Percentiles rank a stretch among this genome's conserved stretches.
These are phyloP conservation scores for Prunus yedoensis DNA, from an alignment of 331 rosid genomes.

Conservation along the genomic window DNA sequence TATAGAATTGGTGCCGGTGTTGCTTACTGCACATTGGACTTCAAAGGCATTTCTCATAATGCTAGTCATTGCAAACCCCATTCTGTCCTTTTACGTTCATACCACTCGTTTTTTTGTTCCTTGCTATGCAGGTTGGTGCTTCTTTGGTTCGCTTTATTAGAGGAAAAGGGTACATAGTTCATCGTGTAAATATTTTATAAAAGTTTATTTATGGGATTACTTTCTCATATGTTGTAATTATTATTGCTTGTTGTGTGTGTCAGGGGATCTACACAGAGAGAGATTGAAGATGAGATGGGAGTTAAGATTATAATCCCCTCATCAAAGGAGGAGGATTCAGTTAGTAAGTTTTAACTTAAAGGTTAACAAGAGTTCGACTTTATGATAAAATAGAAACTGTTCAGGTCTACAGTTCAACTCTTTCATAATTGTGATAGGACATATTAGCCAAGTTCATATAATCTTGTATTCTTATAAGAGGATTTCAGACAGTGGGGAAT, in stretches of 20 bases:
- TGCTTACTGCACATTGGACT: neutral
- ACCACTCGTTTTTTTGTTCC: conserved; percentile 3
- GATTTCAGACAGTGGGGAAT: too few species aligned
- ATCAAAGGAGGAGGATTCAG: conserved; percentile 57
- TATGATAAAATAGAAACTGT: neutral
- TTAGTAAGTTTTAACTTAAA: conserved; percentile 55
- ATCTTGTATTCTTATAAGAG: neutral
- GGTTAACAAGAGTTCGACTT: conserved; percentile 6
- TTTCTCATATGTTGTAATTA: conserved; percentile 21
- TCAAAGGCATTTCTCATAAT: neutral
- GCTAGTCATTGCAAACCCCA: neutral
- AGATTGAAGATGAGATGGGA: conserved; percentile 72
- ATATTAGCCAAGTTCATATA: neutral
- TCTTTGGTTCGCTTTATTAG: conserved; percentile 70
- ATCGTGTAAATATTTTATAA: conserved; percentile 14
- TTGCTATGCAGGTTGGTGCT: conserved; percentile 78
- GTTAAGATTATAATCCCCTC: conserved; percentile 69
- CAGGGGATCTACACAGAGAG: conserved; percentile 74
- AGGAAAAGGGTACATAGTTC: conserved; percentile 67
- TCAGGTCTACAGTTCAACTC: neutral
- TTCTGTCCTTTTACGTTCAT: neutral
- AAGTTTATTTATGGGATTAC: neutral
- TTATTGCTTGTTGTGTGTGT: conserved; percentile 15
- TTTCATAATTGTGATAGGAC: neutral
- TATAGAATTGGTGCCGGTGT: neutral